Evolutionary conservation across 2,329 filamentous ascomycete genomes (phyloP).

Genomic region (Fusarium brevicatenulatum): DNA sequence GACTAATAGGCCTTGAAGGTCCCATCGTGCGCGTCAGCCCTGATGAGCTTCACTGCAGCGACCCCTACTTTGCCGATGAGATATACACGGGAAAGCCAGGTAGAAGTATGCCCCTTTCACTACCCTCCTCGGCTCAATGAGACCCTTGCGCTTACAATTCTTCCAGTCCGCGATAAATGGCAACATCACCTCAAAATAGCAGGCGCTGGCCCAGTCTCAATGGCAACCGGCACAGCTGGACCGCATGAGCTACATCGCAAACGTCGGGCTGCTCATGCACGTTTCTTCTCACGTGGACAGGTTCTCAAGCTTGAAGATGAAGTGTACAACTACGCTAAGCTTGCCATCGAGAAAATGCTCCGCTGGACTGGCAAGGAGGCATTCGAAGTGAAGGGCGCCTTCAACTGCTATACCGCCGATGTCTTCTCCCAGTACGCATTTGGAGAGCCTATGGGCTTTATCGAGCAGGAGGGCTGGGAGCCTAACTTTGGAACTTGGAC

Average conservation of each 20-base stretch:
- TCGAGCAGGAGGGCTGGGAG: slow-evolving; percentile 47
- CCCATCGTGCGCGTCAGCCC: slow-evolving; percentile 54
- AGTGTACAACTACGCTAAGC: slow-evolving; percentile 37
- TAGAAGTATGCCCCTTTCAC: background rate
- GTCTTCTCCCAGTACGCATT: slow-evolving; percentile 52
- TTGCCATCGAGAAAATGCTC: slow-evolving; percentile 48
- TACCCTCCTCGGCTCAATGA: background rate
- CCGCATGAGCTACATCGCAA: slow-evolving; percentile 48
- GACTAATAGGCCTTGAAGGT: slow-evolving; percentile 20
- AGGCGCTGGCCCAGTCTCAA: slow-evolving; percentile 23
- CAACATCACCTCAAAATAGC: slow-evolving; percentile 30
- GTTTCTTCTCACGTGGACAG: slow-evolving; percentile 49
- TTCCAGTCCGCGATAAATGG: slow-evolving; percentile 39
- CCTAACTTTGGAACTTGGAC: slow-evolving; percentile 52
- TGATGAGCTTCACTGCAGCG: slow-evolving; percentile 52
- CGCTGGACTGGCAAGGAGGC: slow-evolving; percentile 33
- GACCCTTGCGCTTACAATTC: background rate
- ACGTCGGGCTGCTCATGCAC: slow-evolving; percentile 45
- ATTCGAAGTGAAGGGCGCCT: slow-evolving; percentile 50
- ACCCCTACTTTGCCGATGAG: slow-evolving; percentile 50
- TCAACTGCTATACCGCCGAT: slow-evolving; percentile 53
- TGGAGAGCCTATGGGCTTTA: slow-evolving; percentile 49
- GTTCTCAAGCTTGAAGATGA: slow-evolving; percentile 46
- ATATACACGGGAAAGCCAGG: slow-evolving; percentile 47
- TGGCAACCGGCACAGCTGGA: slow-evolving; percentile 3